phyloP scores from a whole-genome alignment of 192 early-diverging fungal genomes.

The Coemansia sp. region DNA sequence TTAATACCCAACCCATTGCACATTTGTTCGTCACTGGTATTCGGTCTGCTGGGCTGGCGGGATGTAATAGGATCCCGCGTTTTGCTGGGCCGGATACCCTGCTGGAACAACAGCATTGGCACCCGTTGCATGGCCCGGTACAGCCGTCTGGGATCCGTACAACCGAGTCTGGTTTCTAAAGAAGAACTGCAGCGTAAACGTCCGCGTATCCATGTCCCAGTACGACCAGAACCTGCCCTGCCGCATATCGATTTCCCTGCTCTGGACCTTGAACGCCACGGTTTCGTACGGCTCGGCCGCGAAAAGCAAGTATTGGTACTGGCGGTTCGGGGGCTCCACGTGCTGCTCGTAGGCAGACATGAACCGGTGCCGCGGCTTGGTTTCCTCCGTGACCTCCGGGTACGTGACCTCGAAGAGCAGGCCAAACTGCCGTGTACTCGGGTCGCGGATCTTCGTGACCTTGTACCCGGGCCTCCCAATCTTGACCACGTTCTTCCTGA shows the following conservation, averaged over 20 bases:
- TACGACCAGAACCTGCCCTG: slow-evolving; percentile 90
- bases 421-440: slow-evolving; percentile 82
- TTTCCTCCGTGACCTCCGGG: slow-evolving; percentile 83
- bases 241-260: slow-evolving; percentile 84
- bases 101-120: slow-evolving; percentile 19
- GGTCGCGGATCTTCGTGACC: slow-evolving; percentile 90
- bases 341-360: slow-evolving; percentile 97
- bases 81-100: background rate
- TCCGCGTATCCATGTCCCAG: slow-evolving; percentile 90
- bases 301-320: slow-evolving; percentile 91
- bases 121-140: slow-evolving; percentile 12
- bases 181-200: slow-evolving; percentile 91
- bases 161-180: slow-evolving; percentile 49
- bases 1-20: background rate
- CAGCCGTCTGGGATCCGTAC: background rate
- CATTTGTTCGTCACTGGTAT: background rate
- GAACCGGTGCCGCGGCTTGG: slow-evolving; percentile 89
- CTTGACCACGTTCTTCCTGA: slow-evolving; percentile 82
- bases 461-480: slow-evolving; percentile 97
- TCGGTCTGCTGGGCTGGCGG: background rate
- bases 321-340: slow-evolving; percentile 81
- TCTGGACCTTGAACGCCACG: slow-evolving; percentile 92
- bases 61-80: background rate
- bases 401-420: slow-evolving; percentile 94
- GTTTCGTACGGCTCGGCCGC: slow-evolving; percentile 97